Percentiles rank a stretch among this genome's conserved stretches.
These are phyloP conservation scores for Plasmodium coatneyi DNA, from an alignment of 169 alveolate genomes.

Conservation along the genomic window DNA sequence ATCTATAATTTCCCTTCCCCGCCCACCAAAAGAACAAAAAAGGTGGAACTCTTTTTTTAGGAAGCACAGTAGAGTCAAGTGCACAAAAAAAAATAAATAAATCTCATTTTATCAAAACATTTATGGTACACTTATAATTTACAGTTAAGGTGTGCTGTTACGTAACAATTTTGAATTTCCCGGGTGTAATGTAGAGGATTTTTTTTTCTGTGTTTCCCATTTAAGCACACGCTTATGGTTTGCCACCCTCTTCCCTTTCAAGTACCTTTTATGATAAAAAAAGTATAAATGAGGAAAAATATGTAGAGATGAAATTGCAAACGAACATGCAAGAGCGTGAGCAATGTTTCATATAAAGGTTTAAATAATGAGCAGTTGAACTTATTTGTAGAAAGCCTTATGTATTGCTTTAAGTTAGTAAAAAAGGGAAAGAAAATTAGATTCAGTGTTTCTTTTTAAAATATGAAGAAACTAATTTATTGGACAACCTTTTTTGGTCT, in stretches of 20 bases:
- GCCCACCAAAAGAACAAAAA: background rate
- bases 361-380: background rate
- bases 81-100: background rate
- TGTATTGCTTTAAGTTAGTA: background rate
- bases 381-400: background rate
- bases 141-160: background rate
- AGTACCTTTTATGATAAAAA: background rate
- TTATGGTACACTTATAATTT: background rate
- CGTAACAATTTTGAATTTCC: background rate
- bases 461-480: conserved; percentile 2
- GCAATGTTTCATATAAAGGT: background rate
- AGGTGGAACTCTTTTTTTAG: background rate
- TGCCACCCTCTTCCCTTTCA: background rate
- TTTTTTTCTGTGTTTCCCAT: background rate
- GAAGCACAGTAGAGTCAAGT: background rate
- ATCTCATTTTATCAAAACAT: background rate
- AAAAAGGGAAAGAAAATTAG: background rate
- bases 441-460: conserved; percentile 2
- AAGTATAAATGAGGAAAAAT: background rate
- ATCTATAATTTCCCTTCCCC: background rate
- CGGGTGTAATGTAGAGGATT: background rate
- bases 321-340: background rate
- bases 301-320: conserved; percentile 6
- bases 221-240: background rate
- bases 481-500: conserved; percentile 4